These are phyloP conservation scores for Perkinsus marinus DNA, from an alignment of 169 alveolate genomes.

Conservation along the genomic window DNA sequence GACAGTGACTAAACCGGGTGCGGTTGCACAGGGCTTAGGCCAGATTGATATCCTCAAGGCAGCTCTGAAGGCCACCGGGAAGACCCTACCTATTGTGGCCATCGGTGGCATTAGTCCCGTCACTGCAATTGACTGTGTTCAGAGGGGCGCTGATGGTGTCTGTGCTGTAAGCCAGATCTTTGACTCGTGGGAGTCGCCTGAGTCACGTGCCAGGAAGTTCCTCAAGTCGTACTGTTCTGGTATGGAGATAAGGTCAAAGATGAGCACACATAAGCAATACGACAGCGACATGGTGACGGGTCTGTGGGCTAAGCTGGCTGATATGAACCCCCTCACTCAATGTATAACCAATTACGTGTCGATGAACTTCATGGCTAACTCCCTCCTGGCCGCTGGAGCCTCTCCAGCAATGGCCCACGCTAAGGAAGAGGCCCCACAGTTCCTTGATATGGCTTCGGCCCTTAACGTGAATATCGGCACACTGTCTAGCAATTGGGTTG, in stretches of 20 bases:
- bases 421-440: background rate
- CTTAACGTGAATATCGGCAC: background rate
- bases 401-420: background rate
- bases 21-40: background rate
- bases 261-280: background rate
- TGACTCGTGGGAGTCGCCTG: background rate
- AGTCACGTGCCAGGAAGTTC: background rate
- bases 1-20: conserved; percentile 9
- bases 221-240: background rate
- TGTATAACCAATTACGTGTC: background rate
- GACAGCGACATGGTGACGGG: background rate
- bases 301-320: background rate
- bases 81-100: background rate
- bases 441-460: background rate
- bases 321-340: background rate
- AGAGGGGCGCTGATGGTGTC: background rate
- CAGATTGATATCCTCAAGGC: background rate
- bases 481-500: background rate
- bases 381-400: background rate
- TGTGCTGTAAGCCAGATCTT: background rate
- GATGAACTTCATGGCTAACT: background rate
- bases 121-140: background rate
- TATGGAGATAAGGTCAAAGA: background rate
- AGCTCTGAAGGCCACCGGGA: background rate
- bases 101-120: background rate